Conservation (phyloP, 768 basidiomycete species). For the Rhodotorula diobovata region DNA sequence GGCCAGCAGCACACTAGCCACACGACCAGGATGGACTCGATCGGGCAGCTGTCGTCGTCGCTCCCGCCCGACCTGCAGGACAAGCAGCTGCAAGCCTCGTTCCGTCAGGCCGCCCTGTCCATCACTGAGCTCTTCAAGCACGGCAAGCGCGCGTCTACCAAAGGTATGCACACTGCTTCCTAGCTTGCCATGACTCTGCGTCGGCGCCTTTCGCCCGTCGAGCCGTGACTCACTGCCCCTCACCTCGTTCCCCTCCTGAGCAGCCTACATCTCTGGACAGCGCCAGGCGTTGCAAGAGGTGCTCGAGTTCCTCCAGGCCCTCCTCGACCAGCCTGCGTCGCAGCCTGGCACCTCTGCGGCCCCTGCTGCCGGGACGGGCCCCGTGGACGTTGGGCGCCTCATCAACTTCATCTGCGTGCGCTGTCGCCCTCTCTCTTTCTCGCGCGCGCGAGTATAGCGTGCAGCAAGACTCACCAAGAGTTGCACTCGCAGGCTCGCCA, state of each 20-base stretch:
- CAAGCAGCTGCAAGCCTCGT: constrained; percentile 9
- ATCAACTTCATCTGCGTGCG: constrained; percentile 39
- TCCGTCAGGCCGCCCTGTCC: constrained; percentile 23
- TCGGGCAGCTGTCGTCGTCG: constrained; percentile 13
- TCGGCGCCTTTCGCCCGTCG: not conserved
- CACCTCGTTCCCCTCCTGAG: not conserved
- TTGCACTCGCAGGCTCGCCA: constrained; percentile 24
- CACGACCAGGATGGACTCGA: constrained; percentile 6
- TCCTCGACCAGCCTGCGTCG: constrained; percentile 31
- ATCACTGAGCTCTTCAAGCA: constrained; percentile 36
- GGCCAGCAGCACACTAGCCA: too few relatives aligned
- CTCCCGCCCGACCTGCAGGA: constrained; percentile 17
- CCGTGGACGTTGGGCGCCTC: constrained; percentile 16
- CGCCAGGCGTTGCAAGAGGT: constrained; percentile 37
- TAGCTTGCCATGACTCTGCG: not conserved
- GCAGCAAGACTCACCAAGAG: not conserved
- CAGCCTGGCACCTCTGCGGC: not conserved
- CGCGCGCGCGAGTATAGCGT: accelerated
- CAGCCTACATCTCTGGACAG: constrained; percentile 36
- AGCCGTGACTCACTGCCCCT: not conserved
- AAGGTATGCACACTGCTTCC: constrained; percentile 17
- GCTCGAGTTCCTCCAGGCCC: constrained; percentile 37
- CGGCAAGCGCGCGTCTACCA: constrained; percentile 26
- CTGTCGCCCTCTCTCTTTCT: not conserved
- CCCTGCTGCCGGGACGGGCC: not conserved